Conservation (phyloP, 1,139 yeast genomes). For the Nematodospora anomalae region DNA sequence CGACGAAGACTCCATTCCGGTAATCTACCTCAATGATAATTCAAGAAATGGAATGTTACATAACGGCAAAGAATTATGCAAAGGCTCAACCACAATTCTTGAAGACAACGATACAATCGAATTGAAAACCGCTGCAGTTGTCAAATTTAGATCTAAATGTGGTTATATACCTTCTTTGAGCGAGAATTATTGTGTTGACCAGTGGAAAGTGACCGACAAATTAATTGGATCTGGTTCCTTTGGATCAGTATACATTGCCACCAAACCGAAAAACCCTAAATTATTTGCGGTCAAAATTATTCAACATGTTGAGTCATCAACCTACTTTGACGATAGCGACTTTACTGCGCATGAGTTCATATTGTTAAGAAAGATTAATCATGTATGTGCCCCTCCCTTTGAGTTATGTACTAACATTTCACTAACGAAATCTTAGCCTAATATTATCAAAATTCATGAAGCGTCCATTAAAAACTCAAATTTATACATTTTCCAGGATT, state of each 20-base stretch:
- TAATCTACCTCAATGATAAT: conserved; percentile 53
- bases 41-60: conserved; percentile 56
- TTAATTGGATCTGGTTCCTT: conserved; percentile 61
- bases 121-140: conserved; percentile 31
- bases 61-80: conserved; percentile 36
- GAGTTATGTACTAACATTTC: conserved; percentile 10
- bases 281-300: conserved; percentile 56
- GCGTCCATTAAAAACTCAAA: conserved; percentile 36
- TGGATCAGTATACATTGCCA: conserved; percentile 48
- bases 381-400: conserved; percentile 28
- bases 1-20: conserved; percentile 46
- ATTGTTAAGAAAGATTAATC: conserved; percentile 36
- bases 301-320: conserved; percentile 18
- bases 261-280: conserved; percentile 16
- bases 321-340: conserved; percentile 23
- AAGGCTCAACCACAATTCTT: conserved; percentile 36
- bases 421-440: conserved; percentile 32
- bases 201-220: conserved; percentile 45
- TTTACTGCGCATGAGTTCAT: conserved; percentile 32
- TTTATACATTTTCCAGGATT: conserved; percentile 51
- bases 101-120: conserved; percentile 45
- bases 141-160: conserved; percentile 15
- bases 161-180: background rate
- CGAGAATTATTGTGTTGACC: conserved; percentile 11
- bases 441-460: conserved; percentile 44